phyloP scores from a whole-genome alignment of 73 alveolate genomes.

The Paramecium tetraurelia region DNA sequence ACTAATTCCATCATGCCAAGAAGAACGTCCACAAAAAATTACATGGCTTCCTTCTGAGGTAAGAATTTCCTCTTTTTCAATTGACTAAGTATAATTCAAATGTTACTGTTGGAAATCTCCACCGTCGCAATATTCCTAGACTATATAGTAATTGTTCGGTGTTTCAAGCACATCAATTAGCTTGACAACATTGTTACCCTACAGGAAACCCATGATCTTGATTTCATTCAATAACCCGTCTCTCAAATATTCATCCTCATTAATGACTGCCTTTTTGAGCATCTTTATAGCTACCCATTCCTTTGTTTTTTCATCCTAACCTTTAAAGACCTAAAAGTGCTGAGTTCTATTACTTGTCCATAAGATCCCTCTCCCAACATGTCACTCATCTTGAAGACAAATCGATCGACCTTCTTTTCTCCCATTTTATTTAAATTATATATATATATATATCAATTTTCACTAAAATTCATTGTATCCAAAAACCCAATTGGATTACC shows the following conservation, averaged over 20 bases:
- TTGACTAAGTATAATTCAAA: background rate
- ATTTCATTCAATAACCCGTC: constrained; percentile 59
- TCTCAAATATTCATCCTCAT: constrained; percentile 42
- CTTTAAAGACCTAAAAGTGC: constrained; percentile 38
- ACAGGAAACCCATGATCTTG: constrained; percentile 58
- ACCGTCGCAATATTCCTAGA: constrained; percentile 67
- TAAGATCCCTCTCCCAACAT: constrained; percentile 38
- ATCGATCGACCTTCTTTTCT: constrained; percentile 45
- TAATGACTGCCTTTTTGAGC: constrained; percentile 31
- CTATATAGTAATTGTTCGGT: constrained; percentile 56
- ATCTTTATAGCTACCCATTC: constrained; percentile 62
- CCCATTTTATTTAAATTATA: background rate
- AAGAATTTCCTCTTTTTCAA: constrained; percentile 40
- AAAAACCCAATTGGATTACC: background rate
- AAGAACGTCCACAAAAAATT: constrained; percentile 36
- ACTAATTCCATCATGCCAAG: constrained; percentile 57
- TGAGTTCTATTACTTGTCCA: background rate
- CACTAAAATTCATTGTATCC: background rate
- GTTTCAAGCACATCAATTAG: constrained; percentile 67
- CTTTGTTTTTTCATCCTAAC: constrained; percentile 35
- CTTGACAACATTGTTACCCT: constrained; percentile 60
- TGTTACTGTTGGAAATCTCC: constrained; percentile 62
- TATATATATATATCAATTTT: background rate
- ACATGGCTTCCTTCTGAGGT: constrained; percentile 10
- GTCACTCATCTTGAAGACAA: background rate